Evolutionary conservation across 371 early-diverging fungal species (phyloP).

Genomic region (Batkoa obscura): DNA sequence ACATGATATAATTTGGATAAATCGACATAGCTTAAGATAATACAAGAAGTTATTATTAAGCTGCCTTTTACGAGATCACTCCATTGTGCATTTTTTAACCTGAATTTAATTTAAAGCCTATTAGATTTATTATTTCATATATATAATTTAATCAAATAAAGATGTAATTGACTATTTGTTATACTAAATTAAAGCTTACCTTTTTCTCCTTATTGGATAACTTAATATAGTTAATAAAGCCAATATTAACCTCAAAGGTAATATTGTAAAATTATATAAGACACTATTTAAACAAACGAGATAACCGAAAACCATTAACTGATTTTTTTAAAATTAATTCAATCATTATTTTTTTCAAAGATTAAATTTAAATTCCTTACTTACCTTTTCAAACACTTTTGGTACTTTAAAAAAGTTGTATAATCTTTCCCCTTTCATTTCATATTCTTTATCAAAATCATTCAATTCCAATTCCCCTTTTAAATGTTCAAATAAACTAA

Average conservation of each 20-base stretch:
- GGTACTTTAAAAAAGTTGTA: conserved; percentile 69
- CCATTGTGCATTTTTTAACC: conserved; percentile 54
- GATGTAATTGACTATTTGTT: too few species aligned
- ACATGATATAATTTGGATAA: conserved; percentile 81
- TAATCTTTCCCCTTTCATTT: conserved; percentile 62
- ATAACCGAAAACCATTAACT: conserved; percentile 65
- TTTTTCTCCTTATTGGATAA: conserved; percentile 13
- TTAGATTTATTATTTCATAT: too few species aligned
- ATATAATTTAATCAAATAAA: too few species aligned
- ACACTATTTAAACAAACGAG: conserved; percentile 87
- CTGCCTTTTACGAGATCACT: conserved; percentile 66
- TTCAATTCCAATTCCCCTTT: conserved; percentile 47
- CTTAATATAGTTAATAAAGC: conserved; percentile 30
- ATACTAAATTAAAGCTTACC: too few species aligned
- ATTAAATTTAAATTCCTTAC: not conserved
- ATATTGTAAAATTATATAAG: conserved; percentile 47
- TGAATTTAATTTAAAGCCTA: too few species aligned
- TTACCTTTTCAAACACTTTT: conserved; percentile 58
- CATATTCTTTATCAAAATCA: conserved; percentile 50
- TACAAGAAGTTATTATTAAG: conserved; percentile 47
- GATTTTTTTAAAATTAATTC: not conserved
- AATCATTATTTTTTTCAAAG: not conserved
- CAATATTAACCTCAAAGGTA: conserved; percentile 68
- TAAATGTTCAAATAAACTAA: conserved; percentile 38
- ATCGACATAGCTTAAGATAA: conserved; percentile 59